These are phyloP conservation scores for Cardamine resedifolia DNA, from an alignment of 345 rosid species.

Conservation along the genomic window DNA sequence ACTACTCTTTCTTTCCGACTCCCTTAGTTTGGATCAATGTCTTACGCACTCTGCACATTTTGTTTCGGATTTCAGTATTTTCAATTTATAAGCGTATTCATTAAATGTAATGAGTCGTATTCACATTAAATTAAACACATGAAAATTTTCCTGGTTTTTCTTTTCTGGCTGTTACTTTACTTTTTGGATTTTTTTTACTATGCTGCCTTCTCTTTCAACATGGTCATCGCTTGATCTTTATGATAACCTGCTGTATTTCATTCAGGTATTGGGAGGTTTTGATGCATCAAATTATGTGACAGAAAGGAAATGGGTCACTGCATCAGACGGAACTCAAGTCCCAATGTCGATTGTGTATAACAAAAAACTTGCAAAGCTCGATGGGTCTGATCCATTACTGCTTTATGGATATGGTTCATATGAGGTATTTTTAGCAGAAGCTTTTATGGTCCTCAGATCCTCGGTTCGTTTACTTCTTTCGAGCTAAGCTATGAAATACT, in stretches of 20 bases:
- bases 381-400: conserved; percentile 76
- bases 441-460: conserved; percentile 1
- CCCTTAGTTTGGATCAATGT: not conserved
- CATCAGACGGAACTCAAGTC: conserved; percentile 80
- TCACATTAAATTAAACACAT: conserved; percentile 4
- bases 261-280: conserved; percentile 89
- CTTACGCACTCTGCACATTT: not conserved
- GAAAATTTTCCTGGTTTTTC: not conserved
- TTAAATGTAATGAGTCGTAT: not conserved
- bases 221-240: conserved; percentile 1
- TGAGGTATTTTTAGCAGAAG: conserved; percentile 58
- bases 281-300: conserved; percentile 76
- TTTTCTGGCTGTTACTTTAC: not conserved
- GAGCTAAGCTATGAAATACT: conserved; percentile 15
- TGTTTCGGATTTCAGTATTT: not conserved
- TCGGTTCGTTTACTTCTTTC: not conserved
- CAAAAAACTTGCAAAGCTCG: conserved; percentile 73
- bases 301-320: conserved; percentile 88
- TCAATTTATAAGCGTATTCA: not conserved
- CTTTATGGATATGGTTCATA: conserved; percentile 97
- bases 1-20: not conserved
- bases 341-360: conserved; percentile 78
- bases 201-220: not conserved
- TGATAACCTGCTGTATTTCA: conserved; percentile 2
- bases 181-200: not conserved